A percentile compares a stretch with the other conserved stretches of the same genome.
phyloP scores from a whole-genome alignment of 306 rosid genomes.

The Rosa multiflora region DNA sequence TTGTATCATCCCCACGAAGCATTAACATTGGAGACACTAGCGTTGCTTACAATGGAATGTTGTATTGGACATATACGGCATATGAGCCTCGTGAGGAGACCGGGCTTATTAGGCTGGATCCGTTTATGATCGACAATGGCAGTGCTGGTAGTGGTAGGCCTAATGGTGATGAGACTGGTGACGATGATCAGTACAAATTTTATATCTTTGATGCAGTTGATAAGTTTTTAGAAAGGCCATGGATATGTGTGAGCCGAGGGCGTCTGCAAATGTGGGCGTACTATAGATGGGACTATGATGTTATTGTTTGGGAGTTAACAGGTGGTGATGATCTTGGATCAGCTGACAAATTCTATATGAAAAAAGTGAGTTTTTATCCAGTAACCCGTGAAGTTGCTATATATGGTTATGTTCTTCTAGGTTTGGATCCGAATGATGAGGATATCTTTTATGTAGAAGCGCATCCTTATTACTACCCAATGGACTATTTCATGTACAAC shows the following conservation, averaged over 20 bases:
- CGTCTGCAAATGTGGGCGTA: not conserved
- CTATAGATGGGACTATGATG: rapidly evolving
- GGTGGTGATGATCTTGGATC: not conserved
- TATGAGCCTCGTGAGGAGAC: not conserved
- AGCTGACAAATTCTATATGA: not conserved
- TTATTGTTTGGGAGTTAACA: not conserved
- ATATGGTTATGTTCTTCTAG: not conserved
- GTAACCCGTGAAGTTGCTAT: too few relatives aligned
- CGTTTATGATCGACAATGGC: not conserved
- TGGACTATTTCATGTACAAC: not conserved
- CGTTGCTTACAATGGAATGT: not conserved
- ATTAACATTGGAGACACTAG: too few relatives aligned
- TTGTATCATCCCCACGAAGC: not conserved
- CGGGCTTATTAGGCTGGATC: not conserved
- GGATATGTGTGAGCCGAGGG: not conserved
- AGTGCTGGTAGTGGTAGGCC: not conserved
- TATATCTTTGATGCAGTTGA: not conserved
- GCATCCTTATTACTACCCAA: too few relatives aligned
- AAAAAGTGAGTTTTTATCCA: not conserved
- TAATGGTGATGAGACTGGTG: not conserved
- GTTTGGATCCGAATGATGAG: not conserved
- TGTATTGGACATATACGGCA: not conserved
- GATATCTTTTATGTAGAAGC: not conserved
- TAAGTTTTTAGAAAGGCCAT: not conserved
- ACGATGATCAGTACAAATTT: not conserved